Base-by-base conservation (phyloP, 2,329 filamentous ascomycete genomes). In the Trichoderma harzianum region DNA sequence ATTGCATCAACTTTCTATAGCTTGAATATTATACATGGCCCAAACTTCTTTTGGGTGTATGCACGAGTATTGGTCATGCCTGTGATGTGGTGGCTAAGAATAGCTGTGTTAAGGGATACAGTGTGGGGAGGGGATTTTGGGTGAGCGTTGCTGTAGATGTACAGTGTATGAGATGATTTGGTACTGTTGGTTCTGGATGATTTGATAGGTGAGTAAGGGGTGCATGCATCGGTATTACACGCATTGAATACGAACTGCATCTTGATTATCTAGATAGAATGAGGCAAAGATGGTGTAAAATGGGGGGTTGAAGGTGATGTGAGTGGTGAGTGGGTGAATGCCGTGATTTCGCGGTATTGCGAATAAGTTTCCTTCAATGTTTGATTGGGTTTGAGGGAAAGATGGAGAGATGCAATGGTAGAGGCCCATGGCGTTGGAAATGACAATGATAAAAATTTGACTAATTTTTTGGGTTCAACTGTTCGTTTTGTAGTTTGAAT, bases 21-120 rank as follows among this genome's bases (percentile, higher is more conserved):
- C 7, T 21, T 55, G n/a, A 62, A 55, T 39, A 55, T 28, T 43
- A 36, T 67, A 53, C 57, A 39, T 57, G 21, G 34, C 55, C 26
- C 34, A 65, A 21, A 7, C 39, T 47, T 53, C 51, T 61, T 63
- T 64, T 32, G 21, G 47, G 47, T 21, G 18, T 21, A 24, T 71
- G 63, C 55, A 28, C 47, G 18, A 30, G 39, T 32, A n/a, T 68
- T 39, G 36, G 53, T 47, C n/a, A 71, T 55, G 26, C 36, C n/a
- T 68, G 63, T 14, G 18, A 26, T 14, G 39, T 30, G 53, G 16
- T 21, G 53, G 51, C 65, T 68, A 68, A 67, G 55, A 67, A 67
- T 67, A 67, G 64, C 51, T 11, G 11, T 51, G 3, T n/a, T 55
- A 1, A 6, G 18, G 3, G 26, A 39, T 30, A 58, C 64, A 43